Evolutionary conservation across 805 yeast genomes (phyloP).

Genomic region (Candida insectalens): DNA sequence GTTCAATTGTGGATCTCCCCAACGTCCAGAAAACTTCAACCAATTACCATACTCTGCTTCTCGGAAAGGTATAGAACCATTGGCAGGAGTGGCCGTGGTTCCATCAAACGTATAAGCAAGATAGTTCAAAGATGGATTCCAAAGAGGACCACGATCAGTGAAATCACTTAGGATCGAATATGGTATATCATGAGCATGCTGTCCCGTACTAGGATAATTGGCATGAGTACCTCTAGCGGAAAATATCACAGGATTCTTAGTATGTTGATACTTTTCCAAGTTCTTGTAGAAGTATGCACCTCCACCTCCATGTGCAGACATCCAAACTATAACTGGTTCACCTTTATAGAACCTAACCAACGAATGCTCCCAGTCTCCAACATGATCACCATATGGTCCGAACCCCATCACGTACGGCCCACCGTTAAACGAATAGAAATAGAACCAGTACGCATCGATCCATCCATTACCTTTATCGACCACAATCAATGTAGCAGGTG

Average conservation of each 20-base stretch:
- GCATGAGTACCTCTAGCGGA: constrained; percentile 97
- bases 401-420: constrained; percentile 97
- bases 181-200: constrained; percentile 92
- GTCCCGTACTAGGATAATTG: constrained; percentile 91
- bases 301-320: constrained; percentile 98
- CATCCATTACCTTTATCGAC: constrained; percentile 92
- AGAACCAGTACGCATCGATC: constrained; percentile 96
- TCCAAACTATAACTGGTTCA: constrained; percentile 78
- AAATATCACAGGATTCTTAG: constrained; percentile 68
- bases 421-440: constrained; percentile 84
- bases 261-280: constrained; percentile 41
- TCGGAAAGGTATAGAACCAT: constrained; percentile 39
- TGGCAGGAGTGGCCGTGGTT: constrained; percentile 27
- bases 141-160: constrained; percentile 89
- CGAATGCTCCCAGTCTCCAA: constrained; percentile 98
- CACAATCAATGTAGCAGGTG: constrained; percentile 74
- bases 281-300: constrained; percentile 76
- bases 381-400: constrained; percentile 95
- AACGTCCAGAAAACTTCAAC: constrained; percentile 72
- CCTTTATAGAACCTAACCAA: constrained; percentile 78
- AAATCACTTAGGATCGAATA: constrained; percentile 85
- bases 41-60: constrained; percentile 56
- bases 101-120: constrained; percentile 79
- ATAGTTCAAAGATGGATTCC: constrained; percentile 86
- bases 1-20: constrained; percentile 79